Evolutionary conservation across 129 eudicot genomes (phyloP), one percentile per base, ranked within the genome.

Genomic region (Chrysanthemum lavandulifolium): DNA sequence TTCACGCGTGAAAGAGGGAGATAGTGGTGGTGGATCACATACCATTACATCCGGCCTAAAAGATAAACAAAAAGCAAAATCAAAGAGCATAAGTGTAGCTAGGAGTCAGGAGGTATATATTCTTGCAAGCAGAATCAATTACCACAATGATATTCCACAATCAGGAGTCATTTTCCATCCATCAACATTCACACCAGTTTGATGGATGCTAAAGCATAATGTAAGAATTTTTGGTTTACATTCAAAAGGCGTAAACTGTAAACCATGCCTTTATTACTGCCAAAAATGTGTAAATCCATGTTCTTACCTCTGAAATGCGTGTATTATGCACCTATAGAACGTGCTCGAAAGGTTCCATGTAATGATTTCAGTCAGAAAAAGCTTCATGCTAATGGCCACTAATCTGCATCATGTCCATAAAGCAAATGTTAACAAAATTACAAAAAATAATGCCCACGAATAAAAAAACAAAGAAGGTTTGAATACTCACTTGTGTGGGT

Each of bases 211-310:
- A 56, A 76, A 1, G 58, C 68, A 43, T 43, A 71, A 10, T 66
- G 67, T 54, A 47, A 75, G 56, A 45, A 62, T 53, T 13, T 51
- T 61, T 18, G 31, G 54, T 58, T 58, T 69, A 33, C 65, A 69
- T 15, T 33, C 36, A 31, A 62, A 40, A 40, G 54, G 72, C 23
- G 73, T 77, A 69, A 69, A 59, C 75, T 68, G 47, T 61, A 65
- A 78, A 12, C 67, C 68, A 65, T 55, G 64, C 72, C 67, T 56
- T 78, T 61, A 78, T 71, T 64, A 71, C 52, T 23, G 61, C 72
- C 66, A 71, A 71, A 76, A 71, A 72, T 71, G 29, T 58, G 74
- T 47, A 12, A 11, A 68, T 76, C 61, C 80, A 68, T 58, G 67
- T 47, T 63, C 40, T 71, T 71, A 64, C 65, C 25, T 19, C 82